Evolutionary conservation across 2,329 filamentous ascomycete species (phyloP).

Genomic region (Ceratocystis albifundus): DNA sequence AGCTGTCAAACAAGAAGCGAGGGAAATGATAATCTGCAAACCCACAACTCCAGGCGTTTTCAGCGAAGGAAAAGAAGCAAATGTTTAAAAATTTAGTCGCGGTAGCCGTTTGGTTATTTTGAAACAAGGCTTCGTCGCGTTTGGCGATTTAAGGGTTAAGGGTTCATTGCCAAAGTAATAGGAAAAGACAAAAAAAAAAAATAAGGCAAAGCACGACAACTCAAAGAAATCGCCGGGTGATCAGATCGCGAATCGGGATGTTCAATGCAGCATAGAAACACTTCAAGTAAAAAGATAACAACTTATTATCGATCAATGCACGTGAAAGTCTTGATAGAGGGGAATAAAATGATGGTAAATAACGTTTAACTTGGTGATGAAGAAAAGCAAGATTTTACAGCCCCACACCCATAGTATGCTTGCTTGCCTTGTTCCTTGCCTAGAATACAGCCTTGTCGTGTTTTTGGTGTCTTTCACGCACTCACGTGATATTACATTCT

Average conservation of each 20-base stretch:
- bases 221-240: background rate
- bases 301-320: background rate
- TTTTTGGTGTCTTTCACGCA: background rate
- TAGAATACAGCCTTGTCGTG: background rate
- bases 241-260: conserved; percentile 1
- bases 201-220: background rate
- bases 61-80: background rate
- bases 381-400: no score
- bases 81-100: conserved; percentile 2
- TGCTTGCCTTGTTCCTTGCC: no score
- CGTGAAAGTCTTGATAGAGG: background rate
- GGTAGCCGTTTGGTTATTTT: background rate
- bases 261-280: background rate
- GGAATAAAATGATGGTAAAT: background rate
- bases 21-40: background rate
- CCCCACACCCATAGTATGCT: no score
- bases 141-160: conserved; percentile 3
- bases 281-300: background rate
- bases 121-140: conserved; percentile 10
- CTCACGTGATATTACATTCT: background rate
- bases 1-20: background rate
- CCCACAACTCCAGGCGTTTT: background rate
- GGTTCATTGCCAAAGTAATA: no score
- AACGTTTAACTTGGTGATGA: no score
- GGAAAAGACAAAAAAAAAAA: no score